Base-by-base conservation (phyloP, 177 flowering plant genomes). In the Vitis hybrid region DNA sequence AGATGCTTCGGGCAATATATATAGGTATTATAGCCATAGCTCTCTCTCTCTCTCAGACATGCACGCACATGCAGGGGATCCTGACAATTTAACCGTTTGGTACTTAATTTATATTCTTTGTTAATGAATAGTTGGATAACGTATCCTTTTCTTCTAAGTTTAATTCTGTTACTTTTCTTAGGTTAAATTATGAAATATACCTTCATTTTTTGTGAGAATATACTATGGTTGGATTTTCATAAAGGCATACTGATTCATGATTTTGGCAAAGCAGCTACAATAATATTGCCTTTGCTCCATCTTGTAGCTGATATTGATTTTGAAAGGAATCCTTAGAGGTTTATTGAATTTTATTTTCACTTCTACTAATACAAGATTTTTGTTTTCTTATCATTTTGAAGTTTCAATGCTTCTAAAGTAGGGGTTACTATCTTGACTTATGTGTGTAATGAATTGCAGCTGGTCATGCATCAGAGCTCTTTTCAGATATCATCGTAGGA, bases 391-490 rank as follows among this genome's bases (percentile, higher is more conserved):
- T 26, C 3, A 3, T 8, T 23, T 65, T 1, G 26, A 11, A 23
- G 48, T 32, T 55, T 6, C 60, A 57, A 17, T 57, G 11, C 11
- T 8, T 39, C 45, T 39, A 6, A 39, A 39, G 45, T 4, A 15
- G 55, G 14, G 10, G 34, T 54, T 65, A 2, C 21, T 8, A 17
- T 51, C 18, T 71, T 60, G 50, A 66, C 60, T 66, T 14, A 58
- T 59, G 60, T 54, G 17, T 23, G 56, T 67, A 19, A 30, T 78
- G 48, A 72, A 49, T 65, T 76, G 80, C 89, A 95, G 99, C 98
- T 86, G 98, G 97, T 67, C 99, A 96, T 87, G 97, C 87, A 21
- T 90, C 97, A 2, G 99, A 96, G 76, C 92, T 98, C 51, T 96
- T 96, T 75, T 75, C 97, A 12, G 99, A 93, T 73, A 92, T 93